phyloP scores from a whole-genome alignment of 176 grass and related monocot genomes.

The Aegilops speltoides region DNA sequence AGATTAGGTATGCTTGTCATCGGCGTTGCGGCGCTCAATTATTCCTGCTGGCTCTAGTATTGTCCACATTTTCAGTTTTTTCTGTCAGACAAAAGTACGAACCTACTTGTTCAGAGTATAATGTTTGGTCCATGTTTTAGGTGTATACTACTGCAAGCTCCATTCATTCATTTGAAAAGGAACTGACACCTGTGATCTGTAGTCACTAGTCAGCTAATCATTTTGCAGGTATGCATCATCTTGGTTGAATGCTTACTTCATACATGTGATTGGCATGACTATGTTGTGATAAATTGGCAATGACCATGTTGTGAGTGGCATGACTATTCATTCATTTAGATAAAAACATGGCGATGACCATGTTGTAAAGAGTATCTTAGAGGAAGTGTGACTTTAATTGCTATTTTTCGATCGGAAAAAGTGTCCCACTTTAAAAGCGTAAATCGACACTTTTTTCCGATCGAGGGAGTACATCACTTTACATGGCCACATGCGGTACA shows the following conservation, averaged over 20 bases:
- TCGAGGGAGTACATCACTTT: background rate
- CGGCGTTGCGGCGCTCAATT: background rate
- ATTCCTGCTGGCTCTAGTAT: background rate
- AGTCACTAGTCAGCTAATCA: background rate
- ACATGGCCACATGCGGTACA: background rate
- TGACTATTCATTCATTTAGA: background rate
- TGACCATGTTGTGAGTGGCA: background rate
- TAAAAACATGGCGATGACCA: background rate
- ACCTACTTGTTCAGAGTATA: background rate
- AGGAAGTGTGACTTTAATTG: background rate
- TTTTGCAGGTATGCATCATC: background rate
- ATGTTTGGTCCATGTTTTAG: background rate
- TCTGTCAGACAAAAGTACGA: background rate
- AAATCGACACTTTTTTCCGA: too few species aligned
- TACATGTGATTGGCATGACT: background rate
- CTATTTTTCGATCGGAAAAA: too few species aligned
- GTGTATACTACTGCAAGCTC: background rate
- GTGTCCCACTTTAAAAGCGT: too few species aligned
- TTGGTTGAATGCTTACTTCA: background rate
- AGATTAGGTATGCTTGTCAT: background rate
- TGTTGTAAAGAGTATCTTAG: background rate
- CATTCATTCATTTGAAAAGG: background rate
- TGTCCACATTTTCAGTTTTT: background rate
- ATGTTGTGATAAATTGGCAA: background rate
- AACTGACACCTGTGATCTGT: background rate